Base-by-base conservation (phyloP, 1,139 yeast genomes). In the Geotrichum cucujoidarum region DNA sequence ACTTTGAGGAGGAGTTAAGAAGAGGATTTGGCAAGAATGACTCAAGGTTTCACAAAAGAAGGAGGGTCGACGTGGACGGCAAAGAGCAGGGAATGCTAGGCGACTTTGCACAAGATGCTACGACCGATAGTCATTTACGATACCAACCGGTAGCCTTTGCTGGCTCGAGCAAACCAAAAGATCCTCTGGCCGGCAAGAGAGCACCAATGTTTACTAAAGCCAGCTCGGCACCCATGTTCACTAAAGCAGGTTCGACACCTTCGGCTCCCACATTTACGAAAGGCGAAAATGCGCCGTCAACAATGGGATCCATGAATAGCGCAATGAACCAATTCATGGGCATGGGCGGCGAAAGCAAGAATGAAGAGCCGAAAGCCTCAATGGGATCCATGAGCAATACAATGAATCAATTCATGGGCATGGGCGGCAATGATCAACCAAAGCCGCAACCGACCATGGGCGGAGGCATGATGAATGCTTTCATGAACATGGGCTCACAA, bases 11-110 rank as follows among this genome's bases (percentile, higher is more conserved):
- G 13, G 40, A 40, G 24, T 33, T 45, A 11, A 27, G 37, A 22
- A 36, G 8, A 13, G 49, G 49, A 20, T 21, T 40, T 40, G 37
- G 49, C 22, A 14, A 13, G 11, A 27, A 31, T 29, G 14, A 6
- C 16, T 36, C 14, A 8, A 32, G 29, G 8, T 21, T 16, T 4
- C 17, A 14, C 8, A 40, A 36, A 30, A 29, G 43, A n/a, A 24
- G 45, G 21, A 27, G 39, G n/a, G 18, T 11, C 6, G 37, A 40
- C 30, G 31, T 46, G 11, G 45, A 37, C n/a, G 49, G 49, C 17
- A 46, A 46, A 41, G 49, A 41, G 31, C 35, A 13, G 14, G 49
- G 43, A 8, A 46, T 46, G 49, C 46, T 46, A 6, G 49, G 49
- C 18, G 46, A 41, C 27, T 46, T 46, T 37, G 44, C 43, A 8